A percentile compares a stretch with the other conserved stretches of the same genome.
Conservation (phyloP, 768 basidiomycete genomes). For the Lentinus tigrinus region DNA sequence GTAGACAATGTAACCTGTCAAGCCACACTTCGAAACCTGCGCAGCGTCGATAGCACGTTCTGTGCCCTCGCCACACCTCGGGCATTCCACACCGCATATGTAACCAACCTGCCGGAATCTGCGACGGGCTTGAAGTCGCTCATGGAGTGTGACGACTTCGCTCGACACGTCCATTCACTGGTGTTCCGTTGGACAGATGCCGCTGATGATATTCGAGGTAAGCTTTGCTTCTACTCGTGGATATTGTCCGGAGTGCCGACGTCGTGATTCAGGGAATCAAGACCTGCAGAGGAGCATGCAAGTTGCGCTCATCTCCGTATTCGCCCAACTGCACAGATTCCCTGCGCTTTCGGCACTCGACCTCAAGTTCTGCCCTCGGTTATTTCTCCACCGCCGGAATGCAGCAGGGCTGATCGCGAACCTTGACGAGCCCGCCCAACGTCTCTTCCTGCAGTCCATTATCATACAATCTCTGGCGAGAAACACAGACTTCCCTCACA, state of each 20-base stretch:
- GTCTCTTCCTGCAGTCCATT: constrained; percentile 6
- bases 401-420: background rate
- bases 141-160: constrained; percentile 2
- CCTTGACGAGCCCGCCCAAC: background rate
- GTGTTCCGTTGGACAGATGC: constrained; percentile 5
- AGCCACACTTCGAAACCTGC: constrained; percentile 6
- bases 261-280: background rate
- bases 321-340: constrained; percentile 1
- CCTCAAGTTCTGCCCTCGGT: constrained; percentile 9
- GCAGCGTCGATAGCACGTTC: constrained; percentile 14
- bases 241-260: background rate
- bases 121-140: background rate
- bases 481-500: background rate
- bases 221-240: background rate
- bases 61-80: constrained; percentile 11
- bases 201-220: background rate
- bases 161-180: constrained; percentile 7
- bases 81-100: constrained; percentile 12
- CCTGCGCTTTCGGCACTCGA: constrained; percentile 1
- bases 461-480: constrained; percentile 8
- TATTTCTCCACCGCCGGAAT: background rate
- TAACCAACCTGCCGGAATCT: constrained; percentile 6
- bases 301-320: background rate
- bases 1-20: constrained; percentile 5
- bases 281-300: background rate